Percentiles rank a stretch among this genome's conserved stretches.
Evolutionary conservation across 257 asterid species (phyloP).

Genomic region (Fraxinus pennsylvanica): DNA sequence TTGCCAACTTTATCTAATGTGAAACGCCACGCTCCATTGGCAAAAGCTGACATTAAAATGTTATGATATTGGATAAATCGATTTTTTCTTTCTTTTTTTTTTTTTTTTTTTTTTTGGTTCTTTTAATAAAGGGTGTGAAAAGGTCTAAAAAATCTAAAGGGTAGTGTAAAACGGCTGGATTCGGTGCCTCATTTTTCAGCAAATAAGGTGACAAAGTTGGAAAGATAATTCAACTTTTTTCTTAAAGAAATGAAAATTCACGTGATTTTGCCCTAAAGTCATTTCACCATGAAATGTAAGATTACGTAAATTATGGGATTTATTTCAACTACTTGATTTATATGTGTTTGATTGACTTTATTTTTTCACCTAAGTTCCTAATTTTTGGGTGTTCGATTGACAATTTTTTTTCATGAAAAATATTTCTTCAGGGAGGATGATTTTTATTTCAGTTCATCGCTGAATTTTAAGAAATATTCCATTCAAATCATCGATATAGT

Average conservation of each 20-base stretch:
- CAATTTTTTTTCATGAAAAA: too few relatives aligned
- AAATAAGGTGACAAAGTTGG: background rate
- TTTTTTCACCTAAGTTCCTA: too few relatives aligned
- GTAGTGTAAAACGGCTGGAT: background rate
- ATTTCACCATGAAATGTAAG: background rate
- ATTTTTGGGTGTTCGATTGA: too few relatives aligned
- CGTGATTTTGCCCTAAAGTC: background rate
- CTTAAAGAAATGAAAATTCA: slow-evolving; percentile 31
- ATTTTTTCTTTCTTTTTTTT: too few relatives aligned
- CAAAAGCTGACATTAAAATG: background rate
- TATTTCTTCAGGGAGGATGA: too few relatives aligned
- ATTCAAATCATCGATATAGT: too few relatives aligned
- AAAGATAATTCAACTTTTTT: slow-evolving; percentile 21
- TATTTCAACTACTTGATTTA: too few relatives aligned
- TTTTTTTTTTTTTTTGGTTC: background rate
- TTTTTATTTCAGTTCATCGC: too few relatives aligned
- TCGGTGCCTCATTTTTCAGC: slow-evolving; percentile 1
- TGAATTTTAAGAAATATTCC: too few relatives aligned
- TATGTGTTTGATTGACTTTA: too few relatives aligned
- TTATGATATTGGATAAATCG: background rate
- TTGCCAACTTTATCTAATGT: background rate
- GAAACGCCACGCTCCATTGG: background rate
- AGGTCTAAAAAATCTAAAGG: background rate
- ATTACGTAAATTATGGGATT: background rate
- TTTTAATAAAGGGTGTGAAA: background rate